Evolutionary conservation across 768 basidiomycete species (phyloP).

Genomic region (Gymnopilus dilepis): DNA sequence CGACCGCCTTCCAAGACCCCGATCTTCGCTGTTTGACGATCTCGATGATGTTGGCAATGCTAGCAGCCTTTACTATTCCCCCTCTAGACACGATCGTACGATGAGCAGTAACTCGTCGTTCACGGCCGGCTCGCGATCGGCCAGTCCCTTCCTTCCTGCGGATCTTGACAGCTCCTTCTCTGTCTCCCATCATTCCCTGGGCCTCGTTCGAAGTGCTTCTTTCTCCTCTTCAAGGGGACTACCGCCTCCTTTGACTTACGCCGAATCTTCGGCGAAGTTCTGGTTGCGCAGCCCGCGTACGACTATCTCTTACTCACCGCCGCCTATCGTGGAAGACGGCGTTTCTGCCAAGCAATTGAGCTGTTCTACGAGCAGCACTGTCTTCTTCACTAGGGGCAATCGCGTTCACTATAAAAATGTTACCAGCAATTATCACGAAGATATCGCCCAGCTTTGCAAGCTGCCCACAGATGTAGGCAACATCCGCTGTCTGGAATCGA

Average conservation of each 20-base stretch:
- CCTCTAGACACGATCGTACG: conserved; percentile 22
- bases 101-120: conserved; percentile 35
- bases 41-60: conserved; percentile 7
- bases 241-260: conserved; percentile 26
- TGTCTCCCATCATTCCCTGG: conserved; percentile 13
- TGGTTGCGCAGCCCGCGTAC: conserved; percentile 28
- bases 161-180: conserved; percentile 2
- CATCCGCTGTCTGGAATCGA: conserved; percentile 49
- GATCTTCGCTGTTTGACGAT: conserved; percentile 9
- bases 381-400: conserved; percentile 59
- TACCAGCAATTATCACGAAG: conserved; percentile 36
- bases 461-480: conserved; percentile 51
- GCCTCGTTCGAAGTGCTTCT: conserved; percentile 34
- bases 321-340: conserved; percentile 21
- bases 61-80: conserved; percentile 23
- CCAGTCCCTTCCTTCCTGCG: conserved; percentile 10
- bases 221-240: conserved; percentile 23
- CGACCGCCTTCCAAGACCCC: conserved; percentile 14
- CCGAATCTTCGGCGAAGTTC: conserved; percentile 32
- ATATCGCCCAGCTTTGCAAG: conserved; percentile 57
- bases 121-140: conserved; percentile 22
- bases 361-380: conserved; percentile 48
- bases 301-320: conserved; percentile 32
- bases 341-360: conserved; percentile 36
- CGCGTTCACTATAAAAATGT: conserved; percentile 59